Percentiles rank a stretch among this genome's conserved stretches.
Conservation (phyloP, 2,329 filamentous ascomycete genomes). For the Talaromyces pinophilus region DNA sequence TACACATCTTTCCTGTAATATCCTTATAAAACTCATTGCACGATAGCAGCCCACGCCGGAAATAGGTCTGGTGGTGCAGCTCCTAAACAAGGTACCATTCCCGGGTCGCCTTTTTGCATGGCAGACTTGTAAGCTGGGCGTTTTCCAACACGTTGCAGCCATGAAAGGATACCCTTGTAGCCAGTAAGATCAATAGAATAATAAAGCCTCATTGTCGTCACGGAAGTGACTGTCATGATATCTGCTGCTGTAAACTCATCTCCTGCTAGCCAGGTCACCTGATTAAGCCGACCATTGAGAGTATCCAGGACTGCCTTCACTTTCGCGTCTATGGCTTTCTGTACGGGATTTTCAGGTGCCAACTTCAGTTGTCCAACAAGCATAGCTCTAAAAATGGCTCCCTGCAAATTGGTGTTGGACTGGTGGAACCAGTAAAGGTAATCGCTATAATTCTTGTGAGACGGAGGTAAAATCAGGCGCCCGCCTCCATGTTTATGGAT, state of each 20-base stretch:
- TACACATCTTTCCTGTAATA: neutral
- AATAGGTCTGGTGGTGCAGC: conserved; percentile 14
- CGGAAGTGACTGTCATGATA: conserved; percentile 61
- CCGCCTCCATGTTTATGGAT: conserved; percentile 55
- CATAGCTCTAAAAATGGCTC: conserved; percentile 44
- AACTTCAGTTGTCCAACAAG: conserved; percentile 29
- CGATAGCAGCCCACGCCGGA: conserved; percentile 9
- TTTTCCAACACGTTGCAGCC: conserved; percentile 47
- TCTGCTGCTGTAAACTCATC: conserved; percentile 65
- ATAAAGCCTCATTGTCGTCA: conserved; percentile 64
- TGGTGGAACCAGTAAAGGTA: conserved; percentile 69
- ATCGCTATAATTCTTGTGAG: conserved; percentile 56
- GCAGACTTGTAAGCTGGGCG: conserved; percentile 53
- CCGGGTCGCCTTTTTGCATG: conserved; percentile 54
- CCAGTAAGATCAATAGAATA: conserved; percentile 44
- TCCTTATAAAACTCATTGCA: neutral
- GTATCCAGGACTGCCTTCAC: conserved; percentile 45
- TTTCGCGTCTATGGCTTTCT: conserved; percentile 36
- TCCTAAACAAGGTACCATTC: conserved; percentile 40
- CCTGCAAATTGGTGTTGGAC: conserved; percentile 50
- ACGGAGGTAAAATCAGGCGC: conserved; percentile 49
- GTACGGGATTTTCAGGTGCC: conserved; percentile 32
- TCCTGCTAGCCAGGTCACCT: conserved; percentile 60
- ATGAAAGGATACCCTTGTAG: conserved; percentile 50
- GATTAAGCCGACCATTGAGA: conserved; percentile 53